Evolutionary conservation across 108 stramenopile species (phyloP).

Genomic region (Discostella pseudostelligera): DNA sequence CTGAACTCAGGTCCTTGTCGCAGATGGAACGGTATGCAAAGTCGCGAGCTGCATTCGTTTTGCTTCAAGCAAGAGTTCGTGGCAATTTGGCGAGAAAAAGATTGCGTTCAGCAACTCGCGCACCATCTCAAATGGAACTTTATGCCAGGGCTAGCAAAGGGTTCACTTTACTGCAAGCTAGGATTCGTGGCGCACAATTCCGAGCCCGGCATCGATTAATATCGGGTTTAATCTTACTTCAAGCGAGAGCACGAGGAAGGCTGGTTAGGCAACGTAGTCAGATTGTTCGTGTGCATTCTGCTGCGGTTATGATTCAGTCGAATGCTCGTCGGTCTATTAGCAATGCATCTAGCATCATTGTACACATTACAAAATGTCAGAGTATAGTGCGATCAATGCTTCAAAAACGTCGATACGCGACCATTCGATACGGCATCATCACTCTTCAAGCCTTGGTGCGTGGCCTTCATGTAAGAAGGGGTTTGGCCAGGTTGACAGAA

Average conservation of each 20-base stretch:
- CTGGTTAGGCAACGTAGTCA: neutral
- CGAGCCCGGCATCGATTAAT: neutral
- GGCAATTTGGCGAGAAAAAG: conserved; percentile 9
- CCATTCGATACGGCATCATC: conserved; percentile 6
- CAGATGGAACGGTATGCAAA: conserved; percentile 16
- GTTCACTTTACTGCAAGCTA: conserved; percentile 1
- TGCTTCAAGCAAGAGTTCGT: conserved; percentile 23
- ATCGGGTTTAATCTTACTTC: neutral
- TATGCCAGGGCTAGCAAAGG: conserved; percentile 4
- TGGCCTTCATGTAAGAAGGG: conserved; percentile 2
- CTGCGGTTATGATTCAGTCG: neutral
- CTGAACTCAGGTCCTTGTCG: neutral
- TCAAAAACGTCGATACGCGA: conserved; percentile 8
- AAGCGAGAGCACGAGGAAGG: neutral
- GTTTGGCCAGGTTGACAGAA: neutral
- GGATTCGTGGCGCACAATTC: neutral
- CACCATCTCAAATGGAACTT: conserved; percentile 3
- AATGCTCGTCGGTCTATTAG: neutral
- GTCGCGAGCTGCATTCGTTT: conserved; percentile 5
- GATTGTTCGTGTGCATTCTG: neutral
- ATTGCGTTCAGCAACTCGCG: neutral
- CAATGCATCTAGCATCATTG: neutral
- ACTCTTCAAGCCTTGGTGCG: conserved; percentile 13
- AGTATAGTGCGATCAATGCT: conserved; percentile 2
- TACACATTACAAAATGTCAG: neutral